A percentile compares a stretch with the other conserved stretches of the same genome.
phyloP scores from a whole-genome alignment of 2,329 filamentous ascomycete species.

The Sordariomycetes sp. region DNA sequence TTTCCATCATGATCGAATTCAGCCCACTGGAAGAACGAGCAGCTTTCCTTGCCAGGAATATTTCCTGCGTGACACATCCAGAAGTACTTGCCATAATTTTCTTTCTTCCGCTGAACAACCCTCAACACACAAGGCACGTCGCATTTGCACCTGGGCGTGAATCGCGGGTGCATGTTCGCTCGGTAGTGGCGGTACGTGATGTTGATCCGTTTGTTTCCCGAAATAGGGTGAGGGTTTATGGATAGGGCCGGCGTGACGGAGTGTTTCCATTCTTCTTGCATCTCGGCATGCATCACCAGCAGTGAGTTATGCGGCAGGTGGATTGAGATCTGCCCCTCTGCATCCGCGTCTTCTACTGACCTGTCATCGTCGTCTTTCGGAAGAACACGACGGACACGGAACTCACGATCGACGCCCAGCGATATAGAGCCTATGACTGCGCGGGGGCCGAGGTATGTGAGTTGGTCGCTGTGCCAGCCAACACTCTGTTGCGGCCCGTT shows the following conservation, averaged over 20 bases:
- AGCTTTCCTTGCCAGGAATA: constrained; percentile 58
- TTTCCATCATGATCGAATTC: constrained; percentile 80
- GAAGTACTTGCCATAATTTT: constrained; percentile 73
- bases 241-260: constrained; percentile 64
- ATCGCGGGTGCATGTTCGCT: constrained; percentile 62
- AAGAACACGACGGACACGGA: constrained; percentile 72
- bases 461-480: constrained; percentile 85
- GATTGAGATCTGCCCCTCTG: constrained; percentile 80
- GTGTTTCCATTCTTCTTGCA: constrained; percentile 98
- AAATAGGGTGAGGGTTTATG: constrained; percentile 77
- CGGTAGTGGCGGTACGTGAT: constrained; percentile 90
- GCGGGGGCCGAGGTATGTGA: constrained; percentile 86
- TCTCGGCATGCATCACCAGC: constrained; percentile 92
- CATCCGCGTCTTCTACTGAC: constrained; percentile 41
- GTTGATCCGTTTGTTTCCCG: constrained; percentile 77
- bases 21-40: constrained; percentile 77
- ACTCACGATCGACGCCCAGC: constrained; percentile 86
- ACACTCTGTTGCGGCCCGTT: constrained; percentile 72
- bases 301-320: constrained; percentile 92
- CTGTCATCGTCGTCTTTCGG: constrained; percentile 42
- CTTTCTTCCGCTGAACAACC: constrained; percentile 70
- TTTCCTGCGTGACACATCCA: constrained; percentile 87
- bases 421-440: constrained; percentile 85
- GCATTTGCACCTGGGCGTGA: constrained; percentile 73
- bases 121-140: constrained; percentile 59